Evolutionary conservation across 2,329 filamentous ascomycete genomes (phyloP).

Genomic region (Penicillium fuscoglaucum): DNA sequence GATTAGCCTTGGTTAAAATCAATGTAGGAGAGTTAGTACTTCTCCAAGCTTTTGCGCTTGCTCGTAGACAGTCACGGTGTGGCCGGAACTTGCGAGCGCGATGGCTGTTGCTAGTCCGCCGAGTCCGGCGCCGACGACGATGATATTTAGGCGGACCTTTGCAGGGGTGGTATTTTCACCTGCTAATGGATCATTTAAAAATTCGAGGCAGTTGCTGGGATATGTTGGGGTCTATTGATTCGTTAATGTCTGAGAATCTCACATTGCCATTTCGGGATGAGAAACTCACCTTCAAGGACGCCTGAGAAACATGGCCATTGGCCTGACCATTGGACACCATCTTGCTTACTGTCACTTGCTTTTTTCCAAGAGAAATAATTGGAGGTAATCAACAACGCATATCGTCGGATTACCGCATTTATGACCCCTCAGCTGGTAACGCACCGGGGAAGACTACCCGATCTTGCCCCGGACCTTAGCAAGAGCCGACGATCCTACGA

Average conservation of each 20-base stretch:
- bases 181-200: background rate
- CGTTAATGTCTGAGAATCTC: background rate
- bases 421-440: background rate
- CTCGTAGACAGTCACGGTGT: constrained; percentile 33
- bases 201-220: constrained; percentile 6
- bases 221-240: constrained; percentile 3
- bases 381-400: background rate
- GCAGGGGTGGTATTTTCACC: background rate
- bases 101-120: constrained; percentile 34
- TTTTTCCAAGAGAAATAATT: background rate
- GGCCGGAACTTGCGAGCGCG: constrained; percentile 25
- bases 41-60: constrained; percentile 41
- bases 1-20: background rate
- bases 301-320: background rate
- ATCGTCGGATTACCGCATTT: background rate
- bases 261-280: background rate
- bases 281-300: background rate
- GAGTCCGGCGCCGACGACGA: constrained; percentile 35
- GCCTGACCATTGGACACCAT: background rate
- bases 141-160: constrained; percentile 21
- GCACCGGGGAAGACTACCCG: background rate
- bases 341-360: background rate
- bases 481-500: background rate
- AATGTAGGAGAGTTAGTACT: constrained; percentile 22
- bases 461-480: background rate